phyloP scores from a whole-genome alignment of 2,329 filamentous ascomycete genomes.

The Clarireedia hainanense region DNA sequence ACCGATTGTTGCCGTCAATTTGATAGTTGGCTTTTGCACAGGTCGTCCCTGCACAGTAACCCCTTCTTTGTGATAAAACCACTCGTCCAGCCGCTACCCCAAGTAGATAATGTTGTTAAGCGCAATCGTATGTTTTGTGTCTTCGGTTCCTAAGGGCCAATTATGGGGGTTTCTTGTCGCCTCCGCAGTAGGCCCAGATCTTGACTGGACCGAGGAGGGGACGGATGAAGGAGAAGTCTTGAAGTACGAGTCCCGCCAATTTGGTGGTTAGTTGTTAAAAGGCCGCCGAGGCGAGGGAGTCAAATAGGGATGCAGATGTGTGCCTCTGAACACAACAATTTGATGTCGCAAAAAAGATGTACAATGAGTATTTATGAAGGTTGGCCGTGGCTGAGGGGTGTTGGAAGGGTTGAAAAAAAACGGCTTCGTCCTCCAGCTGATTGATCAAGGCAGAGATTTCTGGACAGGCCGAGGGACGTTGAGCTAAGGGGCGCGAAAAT shows the following conservation, averaged over 20 bases:
- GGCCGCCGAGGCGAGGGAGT: constrained; percentile 26
- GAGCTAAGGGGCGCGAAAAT: background rate
- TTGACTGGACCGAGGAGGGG: constrained; percentile 80
- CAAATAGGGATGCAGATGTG: background rate
- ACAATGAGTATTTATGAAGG: background rate
- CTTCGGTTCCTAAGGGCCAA: constrained; percentile 35
- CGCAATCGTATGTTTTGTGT: constrained; percentile 10
- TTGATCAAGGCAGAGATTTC: background rate
- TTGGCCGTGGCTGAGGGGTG: background rate
- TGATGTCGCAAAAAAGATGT: background rate
- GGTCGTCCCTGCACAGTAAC: constrained; percentile 28
- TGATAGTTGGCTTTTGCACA: constrained; percentile 35
- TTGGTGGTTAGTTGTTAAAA: constrained; percentile 56
- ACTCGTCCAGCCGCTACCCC: constrained; percentile 19
- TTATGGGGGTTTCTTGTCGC: constrained; percentile 98
- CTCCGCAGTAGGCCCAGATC: constrained; percentile 91
- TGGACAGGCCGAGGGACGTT: background rate
- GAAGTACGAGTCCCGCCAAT: constrained; percentile 79
- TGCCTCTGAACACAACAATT: background rate
- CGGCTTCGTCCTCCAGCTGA: background rate
- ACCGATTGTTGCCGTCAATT: constrained; percentile 42
- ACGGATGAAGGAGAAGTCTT: constrained; percentile 67
- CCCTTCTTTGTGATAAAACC: constrained; percentile 7
- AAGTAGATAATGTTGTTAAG: background rate
- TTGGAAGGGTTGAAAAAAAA: background rate